These are phyloP conservation scores for Fusarium sarcochroum DNA, from an alignment of 2,329 filamentous ascomycete species.

Conservation along the genomic window DNA sequence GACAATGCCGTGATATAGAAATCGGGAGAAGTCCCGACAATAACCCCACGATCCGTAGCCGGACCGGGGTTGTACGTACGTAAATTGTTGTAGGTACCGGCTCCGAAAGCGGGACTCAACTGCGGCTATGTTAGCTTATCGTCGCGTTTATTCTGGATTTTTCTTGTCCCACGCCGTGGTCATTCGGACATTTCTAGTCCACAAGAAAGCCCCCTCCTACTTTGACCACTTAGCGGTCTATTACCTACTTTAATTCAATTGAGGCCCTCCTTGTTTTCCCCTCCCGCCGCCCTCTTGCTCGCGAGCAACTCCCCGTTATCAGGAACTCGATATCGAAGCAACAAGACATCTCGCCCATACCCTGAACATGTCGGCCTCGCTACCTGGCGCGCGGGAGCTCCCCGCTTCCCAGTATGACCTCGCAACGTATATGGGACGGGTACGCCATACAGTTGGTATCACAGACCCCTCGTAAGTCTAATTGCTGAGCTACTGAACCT, in stretches of 20 bases:
- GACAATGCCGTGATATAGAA: neutral
- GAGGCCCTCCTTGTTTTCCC: neutral
- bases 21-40: conserved; percentile 31
- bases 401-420: conserved; percentile 94
- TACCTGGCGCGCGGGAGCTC: conserved; percentile 81
- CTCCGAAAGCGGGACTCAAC: conserved; percentile 50
- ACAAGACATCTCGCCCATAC: conserved; percentile 8
- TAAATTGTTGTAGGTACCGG: conserved; percentile 40
- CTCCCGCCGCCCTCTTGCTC: conserved; percentile 19
- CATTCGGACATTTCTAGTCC: conserved; percentile 37
- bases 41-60: conserved; percentile 40
- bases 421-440: conserved; percentile 93
- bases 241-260: conserved; percentile 10
- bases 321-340: conserved; percentile 14
- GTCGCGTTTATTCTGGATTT: conserved; percentile 46
- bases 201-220: conserved; percentile 21
- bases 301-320: conserved; percentile 14
- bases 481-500: neutral
- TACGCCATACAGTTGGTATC: conserved; percentile 88
- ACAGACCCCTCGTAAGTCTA: conserved; percentile 91
- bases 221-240: conserved; percentile 25
- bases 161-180: conserved; percentile 38
- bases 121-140: conserved; percentile 48
- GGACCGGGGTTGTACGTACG: conserved; percentile 28
- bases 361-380: conserved; percentile 72